These are phyloP conservation scores for Ophioceras dolichostomum DNA, from an alignment of 2,329 filamentous ascomycete genomes.

Conservation along the genomic window DNA sequence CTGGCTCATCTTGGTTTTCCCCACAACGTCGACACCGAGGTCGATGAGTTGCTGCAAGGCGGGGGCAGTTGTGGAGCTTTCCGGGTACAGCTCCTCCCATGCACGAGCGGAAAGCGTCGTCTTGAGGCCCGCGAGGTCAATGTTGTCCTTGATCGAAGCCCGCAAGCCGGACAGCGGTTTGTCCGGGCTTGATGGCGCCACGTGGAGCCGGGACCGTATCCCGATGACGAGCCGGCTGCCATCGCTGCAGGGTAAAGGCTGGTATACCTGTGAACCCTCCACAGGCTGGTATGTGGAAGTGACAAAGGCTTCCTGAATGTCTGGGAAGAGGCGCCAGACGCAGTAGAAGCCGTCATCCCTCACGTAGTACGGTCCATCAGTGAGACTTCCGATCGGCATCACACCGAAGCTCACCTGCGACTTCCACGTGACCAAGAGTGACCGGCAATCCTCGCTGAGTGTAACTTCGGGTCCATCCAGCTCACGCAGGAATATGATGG, in stretches of 20 bases:
- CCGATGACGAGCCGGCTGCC: constrained; percentile 11
- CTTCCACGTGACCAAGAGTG: constrained; percentile 4
- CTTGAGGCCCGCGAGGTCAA: constrained; percentile 38
- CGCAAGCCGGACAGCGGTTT: constrained; percentile 44
- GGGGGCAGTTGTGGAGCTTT: constrained; percentile 28
- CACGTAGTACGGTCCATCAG: constrained; percentile 23
- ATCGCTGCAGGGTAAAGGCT: background rate
- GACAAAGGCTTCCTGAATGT: constrained; percentile 19
- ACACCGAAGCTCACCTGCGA: constrained; percentile 5
- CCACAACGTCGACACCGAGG: constrained; percentile 37
- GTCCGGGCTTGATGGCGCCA: constrained; percentile 26
- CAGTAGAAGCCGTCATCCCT: constrained; percentile 18
- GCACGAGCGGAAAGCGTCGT: constrained; percentile 43
- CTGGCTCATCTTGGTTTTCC: constrained; percentile 30
- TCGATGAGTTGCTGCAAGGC: constrained; percentile 44
- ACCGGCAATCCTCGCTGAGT: constrained; percentile 5
- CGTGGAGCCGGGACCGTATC: constrained; percentile 47
- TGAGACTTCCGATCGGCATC: constrained; percentile 4
- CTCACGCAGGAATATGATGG: constrained; percentile 9
- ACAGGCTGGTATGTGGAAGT: constrained; percentile 17
- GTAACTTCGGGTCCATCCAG: constrained; percentile 3
- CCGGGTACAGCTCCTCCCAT: constrained; percentile 40
- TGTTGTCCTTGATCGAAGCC: constrained; percentile 48
- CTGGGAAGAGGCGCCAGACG: constrained; percentile 21
- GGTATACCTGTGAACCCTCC: background rate